A percentile compares a stretch with the other conserved stretches of the same genome.
Evolutionary conservation across 176 grass and related monocot genomes (phyloP).

Genomic region (Tillandsia fasciculata): DNA sequence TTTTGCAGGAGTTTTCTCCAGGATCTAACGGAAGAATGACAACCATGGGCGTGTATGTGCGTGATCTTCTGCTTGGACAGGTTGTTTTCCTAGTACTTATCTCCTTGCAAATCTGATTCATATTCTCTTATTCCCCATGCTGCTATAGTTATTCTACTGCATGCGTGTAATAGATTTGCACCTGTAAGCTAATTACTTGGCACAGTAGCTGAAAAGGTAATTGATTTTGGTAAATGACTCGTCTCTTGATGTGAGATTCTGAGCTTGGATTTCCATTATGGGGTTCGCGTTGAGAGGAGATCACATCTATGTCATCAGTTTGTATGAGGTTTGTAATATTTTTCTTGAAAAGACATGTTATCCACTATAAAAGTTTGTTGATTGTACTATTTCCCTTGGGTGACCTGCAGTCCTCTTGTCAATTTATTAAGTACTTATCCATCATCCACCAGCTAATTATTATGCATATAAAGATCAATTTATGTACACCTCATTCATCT

Average conservation of each 20-base stretch:
- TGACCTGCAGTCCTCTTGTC: not conserved
- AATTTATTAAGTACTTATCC: not conserved
- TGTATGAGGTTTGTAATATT: conserved; percentile 97
- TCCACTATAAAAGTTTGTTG: conserved; percentile 12
- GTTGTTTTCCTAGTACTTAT: conserved; percentile 27
- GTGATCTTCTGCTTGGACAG: conserved; percentile 97
- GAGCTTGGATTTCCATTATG: conserved; percentile 58
- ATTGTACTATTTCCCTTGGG: not conserved
- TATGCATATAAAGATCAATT: not conserved
- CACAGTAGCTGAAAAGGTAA: conserved; percentile 41
- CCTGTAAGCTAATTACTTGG: conserved; percentile 38
- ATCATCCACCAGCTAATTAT: not conserved
- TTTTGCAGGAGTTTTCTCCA: conserved; percentile 80
- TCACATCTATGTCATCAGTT: conserved; percentile 71
- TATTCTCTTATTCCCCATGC: not conserved
- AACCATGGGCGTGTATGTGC: conserved; percentile 93
- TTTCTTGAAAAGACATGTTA: conserved; percentile 48
- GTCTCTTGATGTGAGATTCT: conserved; percentile 41
- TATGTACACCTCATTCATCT: no score
- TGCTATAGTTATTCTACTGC: not conserved
- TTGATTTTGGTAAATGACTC: conserved; percentile 44
- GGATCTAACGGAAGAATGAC: conserved; percentile 75
- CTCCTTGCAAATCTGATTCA: not conserved
- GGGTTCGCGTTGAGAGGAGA: conserved; percentile 90
- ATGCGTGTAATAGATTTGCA: conserved; percentile 12